Conservation (phyloP, 1,139 yeast species). For the Nakaseomyces bracarensis region DNA sequence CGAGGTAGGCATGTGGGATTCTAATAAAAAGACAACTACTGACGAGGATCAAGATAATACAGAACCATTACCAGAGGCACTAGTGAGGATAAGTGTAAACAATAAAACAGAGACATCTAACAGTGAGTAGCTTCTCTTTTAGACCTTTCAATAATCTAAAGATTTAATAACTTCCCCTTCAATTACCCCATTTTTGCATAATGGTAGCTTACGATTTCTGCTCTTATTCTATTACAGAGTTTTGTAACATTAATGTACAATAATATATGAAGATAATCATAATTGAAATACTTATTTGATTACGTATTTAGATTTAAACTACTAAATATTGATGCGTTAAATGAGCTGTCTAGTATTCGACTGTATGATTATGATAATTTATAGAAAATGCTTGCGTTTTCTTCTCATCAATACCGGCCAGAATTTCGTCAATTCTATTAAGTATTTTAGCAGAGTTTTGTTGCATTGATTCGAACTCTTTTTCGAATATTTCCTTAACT, state of each 20-base stretch:
- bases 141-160: too few species aligned
- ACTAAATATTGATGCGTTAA: neutral
- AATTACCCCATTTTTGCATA: too few species aligned
- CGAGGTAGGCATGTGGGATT: constrained; percentile 26
- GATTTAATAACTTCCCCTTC: too few species aligned
- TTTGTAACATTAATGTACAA: constrained; percentile 4
- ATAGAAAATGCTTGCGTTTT: neutral
- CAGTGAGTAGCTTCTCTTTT: neutral
- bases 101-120: constrained; percentile 18
- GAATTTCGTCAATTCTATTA: neutral
- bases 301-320: neutral
- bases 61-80: constrained; percentile 54
- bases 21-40: neutral
- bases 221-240: too few species aligned
- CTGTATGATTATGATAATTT: constrained; percentile 10
- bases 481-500: constrained; percentile 26
- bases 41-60: constrained; percentile 14
- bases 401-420: neutral
- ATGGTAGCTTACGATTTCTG: too few species aligned
- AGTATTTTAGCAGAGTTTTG: constrained; percentile 13
- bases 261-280: too few species aligned
- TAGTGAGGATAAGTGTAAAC: constrained; percentile 53
- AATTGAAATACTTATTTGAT: too few species aligned
- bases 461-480: constrained; percentile 25
- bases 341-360: constrained; percentile 16